Percentiles rank a stretch among this genome's conserved stretches.
Evolutionary conservation across 805 yeast genomes (phyloP).

Genomic region (Tetrapisispora taiwanensis): DNA sequence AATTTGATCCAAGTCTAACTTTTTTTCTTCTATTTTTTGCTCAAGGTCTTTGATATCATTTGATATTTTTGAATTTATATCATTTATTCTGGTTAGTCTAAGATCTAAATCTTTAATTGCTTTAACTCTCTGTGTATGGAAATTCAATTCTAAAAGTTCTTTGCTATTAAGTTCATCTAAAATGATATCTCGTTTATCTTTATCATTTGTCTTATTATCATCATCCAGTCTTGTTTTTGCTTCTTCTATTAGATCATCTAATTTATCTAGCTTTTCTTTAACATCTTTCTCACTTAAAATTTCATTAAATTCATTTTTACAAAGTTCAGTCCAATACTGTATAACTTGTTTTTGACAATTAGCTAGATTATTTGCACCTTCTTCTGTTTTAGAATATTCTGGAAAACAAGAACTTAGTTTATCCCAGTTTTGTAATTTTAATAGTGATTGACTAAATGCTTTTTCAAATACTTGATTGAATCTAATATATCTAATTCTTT

Average conservation of each 20-base stretch:
- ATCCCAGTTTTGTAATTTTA: slow-evolving; percentile 39
- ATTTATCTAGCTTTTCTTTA: slow-evolving; percentile 28
- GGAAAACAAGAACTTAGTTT: slow-evolving; percentile 49
- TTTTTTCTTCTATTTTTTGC: slow-evolving; percentile 14
- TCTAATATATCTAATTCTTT: slow-evolving; percentile 38
- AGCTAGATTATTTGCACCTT: slow-evolving; percentile 31
- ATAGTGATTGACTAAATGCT: slow-evolving; percentile 45
- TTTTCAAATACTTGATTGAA: slow-evolving; percentile 40
- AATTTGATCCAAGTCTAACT: slow-evolving; percentile 22
- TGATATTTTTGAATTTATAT: slow-evolving; percentile 17
- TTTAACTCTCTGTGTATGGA: slow-evolving; percentile 15
- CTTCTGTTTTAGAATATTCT: slow-evolving; percentile 35
- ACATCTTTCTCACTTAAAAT: slow-evolving; percentile 40
- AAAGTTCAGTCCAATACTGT: slow-evolving; percentile 41
- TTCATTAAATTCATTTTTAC: slow-evolving; percentile 43
- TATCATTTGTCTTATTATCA: slow-evolving; percentile 3
- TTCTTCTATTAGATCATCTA: slow-evolving; percentile 32
- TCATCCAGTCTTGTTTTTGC: slow-evolving; percentile 22
- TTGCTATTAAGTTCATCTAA: slow-evolving; percentile 19
- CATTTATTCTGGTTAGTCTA: slow-evolving; percentile 13
- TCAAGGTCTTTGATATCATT: slow-evolving; percentile 16
- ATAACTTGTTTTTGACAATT: slow-evolving; percentile 44
- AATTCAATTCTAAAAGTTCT: slow-evolving; percentile 19
- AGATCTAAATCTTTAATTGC: slow-evolving; percentile 17
- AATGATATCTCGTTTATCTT: neutral